Evolutionary conservation across 306 rosid species (phyloP), one percentile per base, ranked within the genome.

Genomic region (Adenanthera pavonina): DNA sequence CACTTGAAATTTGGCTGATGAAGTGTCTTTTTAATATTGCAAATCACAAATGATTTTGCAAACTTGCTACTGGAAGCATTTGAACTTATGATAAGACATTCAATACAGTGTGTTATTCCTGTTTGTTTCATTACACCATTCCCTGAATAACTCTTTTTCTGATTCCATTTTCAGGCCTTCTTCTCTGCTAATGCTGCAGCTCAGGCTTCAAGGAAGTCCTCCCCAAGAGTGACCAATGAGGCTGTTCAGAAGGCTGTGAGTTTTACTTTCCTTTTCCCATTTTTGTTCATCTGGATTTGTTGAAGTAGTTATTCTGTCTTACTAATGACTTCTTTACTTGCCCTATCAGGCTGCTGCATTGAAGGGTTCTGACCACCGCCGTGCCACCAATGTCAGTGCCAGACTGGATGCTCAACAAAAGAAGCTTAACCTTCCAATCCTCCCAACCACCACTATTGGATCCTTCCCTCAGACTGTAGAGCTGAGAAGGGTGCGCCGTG

Each of bases 391-490:
- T 87, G 97, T 93, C 61, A 87, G 90, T 38, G 51, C 94, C 59
- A 90, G 97, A 88, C 84, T 93, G 72, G 97, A 93, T 79, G 88
- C 97, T 57, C 97, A 93, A 47, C 97, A 91, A 75, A 93, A 90
- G 92, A 91, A 93, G 86, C 94, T 93, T 75, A 93, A 93, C 90
- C 97, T 93, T 78, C 97, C 97, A 74, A 56, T 90, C 81, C 94
- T 93, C 30, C 97, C 97, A 74, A 93, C 97, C 16, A 93, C 97
- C 76, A 93, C 97, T 30, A 93, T 93, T 83, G 97, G 97, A 34
- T 93, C 97, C 60, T 93, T 93, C 94, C 97, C 97, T 71, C 97
- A 93, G 76, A 93, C 97, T 75, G 82, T 89, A 15, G 97, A 93
- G 69, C 84, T 93, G 49, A 91, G 97, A 56, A 93, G 97, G 83